Evolutionary conservation across 2,329 filamentous ascomycete genomes (phyloP), one percentile per base, ranked within the genome.

Genomic region (Chaetothyriales sp.): DNA sequence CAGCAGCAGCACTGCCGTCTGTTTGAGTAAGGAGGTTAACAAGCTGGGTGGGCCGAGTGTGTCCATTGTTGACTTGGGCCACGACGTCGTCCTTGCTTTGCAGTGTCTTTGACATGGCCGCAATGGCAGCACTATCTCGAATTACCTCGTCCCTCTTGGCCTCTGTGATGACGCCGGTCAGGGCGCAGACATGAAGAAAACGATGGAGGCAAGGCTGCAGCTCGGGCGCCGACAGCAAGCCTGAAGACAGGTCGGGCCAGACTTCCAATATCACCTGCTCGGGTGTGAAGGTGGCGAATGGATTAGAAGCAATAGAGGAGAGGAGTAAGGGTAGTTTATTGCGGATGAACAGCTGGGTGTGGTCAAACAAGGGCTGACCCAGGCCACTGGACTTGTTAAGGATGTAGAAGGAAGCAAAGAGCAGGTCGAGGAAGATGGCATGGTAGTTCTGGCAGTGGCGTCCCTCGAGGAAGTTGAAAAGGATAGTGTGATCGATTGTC

Each of bases 1-100:
- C 86, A 1, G 87, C 86, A 1, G 86, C 87, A 2, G 86, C 86
- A 64, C 95, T 95, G 1, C 90, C 90, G 61, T 94, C 86, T 76
- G 92, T 88, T 48, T 83, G 83, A 51, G 95, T 87, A 20, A 98
- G 73, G 60, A 94, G 87, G 42, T 81, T 78, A 43, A 95, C 79
- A 28, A 94, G 73, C 44, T 81, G 77, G 57, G 88, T 84, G 1
- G 85, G 79, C 55, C 81, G 79, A 54, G 87, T 84, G 20, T 49
- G 50, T 57, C 93, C 86, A 9, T 78, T 76, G 46, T 83, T 76
- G 56, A 88, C 95, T 62, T 92, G 82, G 47, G 80, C 75, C 0
- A 95, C 77, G 10, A 98, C 71, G 26, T 80, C 77, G 25, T 92
- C 84, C 65, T 90, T 92, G 46, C 77, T 74, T 59, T 87, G 87